Evolutionary conservation across 2,329 filamentous ascomycete species (phyloP).

Genomic region (Purpureocillium takamizusanense): DNA sequence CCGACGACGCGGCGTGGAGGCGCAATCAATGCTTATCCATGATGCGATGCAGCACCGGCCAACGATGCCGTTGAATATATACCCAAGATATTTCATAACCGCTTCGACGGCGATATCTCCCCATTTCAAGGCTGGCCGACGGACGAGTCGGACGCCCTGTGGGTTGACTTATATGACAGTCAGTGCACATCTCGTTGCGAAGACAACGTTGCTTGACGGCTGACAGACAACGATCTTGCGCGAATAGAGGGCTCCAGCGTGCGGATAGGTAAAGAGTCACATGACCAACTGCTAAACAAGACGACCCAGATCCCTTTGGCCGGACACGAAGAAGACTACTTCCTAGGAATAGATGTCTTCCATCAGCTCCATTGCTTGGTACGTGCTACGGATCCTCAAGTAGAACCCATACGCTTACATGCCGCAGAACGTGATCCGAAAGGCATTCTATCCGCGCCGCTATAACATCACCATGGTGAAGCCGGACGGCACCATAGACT

Average conservation of each 20-base stretch:
- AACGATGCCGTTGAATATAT: not conserved
- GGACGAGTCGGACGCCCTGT: not conserved
- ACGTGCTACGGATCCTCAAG: not conserved
- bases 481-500: slow-evolving; percentile 4
- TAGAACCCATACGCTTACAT: not conserved
- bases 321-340: slow-evolving; percentile 4
- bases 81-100: not conserved
- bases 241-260: slow-evolving; percentile 2
- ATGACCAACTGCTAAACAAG: not conserved
- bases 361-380: slow-evolving; percentile 7
- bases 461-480: slow-evolving; percentile 6
- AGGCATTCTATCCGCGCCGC: slow-evolving; percentile 1
- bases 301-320: slow-evolving; percentile 1
- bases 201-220: too few relatives aligned
- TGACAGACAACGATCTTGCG: not conserved
- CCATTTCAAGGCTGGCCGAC: not conserved
- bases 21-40: too few relatives aligned
- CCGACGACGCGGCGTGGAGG: too few relatives aligned
- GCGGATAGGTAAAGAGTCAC: slow-evolving; percentile 1
- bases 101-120: not conserved
- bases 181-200: not conserved
- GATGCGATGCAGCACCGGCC: not conserved
- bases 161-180: not conserved
- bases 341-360: slow-evolving; percentile 6
- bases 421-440: slow-evolving; percentile 5